phyloP scores from a whole-genome alignment of 495 filamentous ascomycete species.

The Elasticomyces elasticus region DNA sequence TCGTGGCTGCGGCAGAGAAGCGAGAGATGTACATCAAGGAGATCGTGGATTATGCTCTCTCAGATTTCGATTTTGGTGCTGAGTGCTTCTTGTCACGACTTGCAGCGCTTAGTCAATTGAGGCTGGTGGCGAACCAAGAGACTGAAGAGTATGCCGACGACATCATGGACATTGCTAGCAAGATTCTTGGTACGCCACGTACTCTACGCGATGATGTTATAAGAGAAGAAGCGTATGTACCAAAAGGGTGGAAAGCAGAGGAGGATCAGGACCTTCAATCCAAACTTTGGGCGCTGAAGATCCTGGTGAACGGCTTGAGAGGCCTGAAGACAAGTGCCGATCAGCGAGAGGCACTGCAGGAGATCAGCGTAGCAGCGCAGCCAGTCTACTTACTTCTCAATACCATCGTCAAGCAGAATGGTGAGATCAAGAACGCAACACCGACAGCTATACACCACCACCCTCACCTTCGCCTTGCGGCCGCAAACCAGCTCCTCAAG shows the following conservation, averaged over 20 bases:
- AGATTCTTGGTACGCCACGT: constrained; percentile 63
- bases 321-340: constrained; percentile 36
- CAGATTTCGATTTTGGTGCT: constrained; percentile 66
- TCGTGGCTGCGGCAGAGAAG: constrained; percentile 69
- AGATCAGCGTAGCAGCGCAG: constrained; percentile 52
- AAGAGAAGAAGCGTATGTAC: no score
- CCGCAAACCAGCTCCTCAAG: constrained; percentile 74
- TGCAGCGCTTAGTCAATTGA: constrained; percentile 72
- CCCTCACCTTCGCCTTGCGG: constrained; percentile 66
- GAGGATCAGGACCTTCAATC: constrained; percentile 72
- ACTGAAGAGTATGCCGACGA: constrained; percentile 60
- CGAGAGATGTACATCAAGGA: constrained; percentile 84
- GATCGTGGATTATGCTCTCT: constrained; percentile 60
- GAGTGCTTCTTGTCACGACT: constrained; percentile 75
- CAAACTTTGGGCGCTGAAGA: constrained; percentile 80
- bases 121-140: constrained; percentile 63
- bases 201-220: constrained; percentile 42
- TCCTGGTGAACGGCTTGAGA: constrained; percentile 76
- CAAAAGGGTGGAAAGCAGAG: constrained; percentile 67
- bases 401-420: constrained; percentile 59
- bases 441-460: constrained; percentile 65
- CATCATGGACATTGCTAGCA: constrained; percentile 67
- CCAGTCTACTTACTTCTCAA: constrained; percentile 70
- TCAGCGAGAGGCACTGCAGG: constrained; percentile 40
- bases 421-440: constrained; percentile 69